Evolutionary conservation across 2,329 filamentous ascomycete species (phyloP).

Genomic region (Ascochyta viciae-villosae): DNA sequence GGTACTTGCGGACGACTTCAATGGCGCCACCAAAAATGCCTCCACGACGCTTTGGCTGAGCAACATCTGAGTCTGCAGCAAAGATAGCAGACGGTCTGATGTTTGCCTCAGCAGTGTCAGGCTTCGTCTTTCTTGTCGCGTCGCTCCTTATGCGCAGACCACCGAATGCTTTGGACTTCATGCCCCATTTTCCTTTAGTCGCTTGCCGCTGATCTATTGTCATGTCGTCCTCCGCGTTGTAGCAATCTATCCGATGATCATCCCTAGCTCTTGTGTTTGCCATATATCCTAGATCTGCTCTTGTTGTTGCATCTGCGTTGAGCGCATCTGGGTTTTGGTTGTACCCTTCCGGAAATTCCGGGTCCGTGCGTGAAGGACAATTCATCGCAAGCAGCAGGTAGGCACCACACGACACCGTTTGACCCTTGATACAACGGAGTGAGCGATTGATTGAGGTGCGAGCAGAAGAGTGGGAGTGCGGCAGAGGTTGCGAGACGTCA

Average conservation of each 20-base stretch:
- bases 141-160: conserved; percentile 2
- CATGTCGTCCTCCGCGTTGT: conserved; percentile 8
- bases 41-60: not conserved
- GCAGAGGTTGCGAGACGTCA: not conserved
- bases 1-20: conserved; percentile 51
- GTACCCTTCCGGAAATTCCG: conserved; percentile 59
- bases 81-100: conserved; percentile 1
- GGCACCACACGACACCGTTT: conserved; percentile 1
- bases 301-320: conserved; percentile 66
- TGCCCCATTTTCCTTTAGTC: not conserved
- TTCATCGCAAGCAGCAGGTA: conserved; percentile 59
- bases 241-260: conserved; percentile 43
- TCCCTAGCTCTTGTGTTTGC: conserved; percentile 64
- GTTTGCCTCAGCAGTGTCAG: not conserved
- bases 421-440: not conserved
- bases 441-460: not conserved
- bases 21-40: conserved; percentile 20
- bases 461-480: not conserved
- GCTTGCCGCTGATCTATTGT: not conserved
- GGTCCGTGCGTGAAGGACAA: conserved; percentile 68
- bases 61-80: conserved; percentile 6
- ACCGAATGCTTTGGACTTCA: not conserved
- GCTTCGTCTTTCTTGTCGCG: not conserved
- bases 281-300: conserved; percentile 67
- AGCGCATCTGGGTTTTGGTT: conserved; percentile 68